Evolutionary conservation across 257 asterid genomes (phyloP).

Genomic region (Solanum sitiens): DNA sequence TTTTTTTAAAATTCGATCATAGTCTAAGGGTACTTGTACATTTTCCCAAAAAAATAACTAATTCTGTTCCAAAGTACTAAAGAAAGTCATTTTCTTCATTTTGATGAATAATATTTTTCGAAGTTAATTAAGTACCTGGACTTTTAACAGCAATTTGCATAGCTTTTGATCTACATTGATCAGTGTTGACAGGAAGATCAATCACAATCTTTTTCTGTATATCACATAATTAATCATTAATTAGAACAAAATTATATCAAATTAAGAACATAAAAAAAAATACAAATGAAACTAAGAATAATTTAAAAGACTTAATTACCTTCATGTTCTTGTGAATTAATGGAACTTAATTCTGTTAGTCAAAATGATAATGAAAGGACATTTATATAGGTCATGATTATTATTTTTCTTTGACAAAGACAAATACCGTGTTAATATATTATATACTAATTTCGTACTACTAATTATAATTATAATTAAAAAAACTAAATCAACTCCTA

Average conservation of each 20-base stretch:
- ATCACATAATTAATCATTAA: background rate
- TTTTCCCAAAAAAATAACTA: accelerated
- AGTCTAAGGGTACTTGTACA: accelerated
- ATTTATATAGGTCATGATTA: background rate
- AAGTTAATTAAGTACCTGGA: background rate
- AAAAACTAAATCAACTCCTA: background rate
- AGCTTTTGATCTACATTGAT: constrained; percentile 9
- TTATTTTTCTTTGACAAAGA: background rate
- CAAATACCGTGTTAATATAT: background rate
- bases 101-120: background rate
- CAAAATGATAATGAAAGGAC: background rate
- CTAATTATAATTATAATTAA: background rate
- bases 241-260: background rate
- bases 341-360: background rate
- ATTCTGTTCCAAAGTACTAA: too few relatives aligned
- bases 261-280: background rate
- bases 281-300: background rate
- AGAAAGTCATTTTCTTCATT: background rate
- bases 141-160: constrained; percentile 6
- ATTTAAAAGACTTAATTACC: background rate
- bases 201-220: constrained; percentile 11
- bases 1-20: too few relatives aligned
- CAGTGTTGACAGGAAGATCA: background rate
- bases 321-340: background rate
- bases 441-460: background rate